Evolutionary conservation across 2,329 filamentous ascomycete species (phyloP), one percentile per base, ranked within the genome.

Genomic region (Claviceps sp.): DNA sequence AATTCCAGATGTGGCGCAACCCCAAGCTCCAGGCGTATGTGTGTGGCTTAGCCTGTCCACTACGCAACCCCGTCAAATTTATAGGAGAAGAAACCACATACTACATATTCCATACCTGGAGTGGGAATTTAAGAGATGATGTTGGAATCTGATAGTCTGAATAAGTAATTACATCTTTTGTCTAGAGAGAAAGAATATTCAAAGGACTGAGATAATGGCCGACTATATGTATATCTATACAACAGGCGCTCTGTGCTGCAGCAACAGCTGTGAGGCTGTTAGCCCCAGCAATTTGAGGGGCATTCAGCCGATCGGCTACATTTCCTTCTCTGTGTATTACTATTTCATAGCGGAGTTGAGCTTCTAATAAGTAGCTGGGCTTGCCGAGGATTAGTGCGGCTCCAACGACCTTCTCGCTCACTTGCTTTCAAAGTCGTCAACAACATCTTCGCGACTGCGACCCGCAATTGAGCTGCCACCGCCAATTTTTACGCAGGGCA

Each of bases 1-100:
- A 65, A 65, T 66, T 67, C 60, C 58, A 62, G 55, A 60, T 62
- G 62, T 59, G 56, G 60, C 53, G 55, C 37, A 45, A 22, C 44
- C 8, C 26, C 34, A 37, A 20, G 58, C 52, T 43, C 41, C 18
- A 7, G 42, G 5, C 4, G 7, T 7, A 5, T 60, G 48, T 48
- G 63, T 61, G 49, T 48, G 63, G 65, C 57, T 65, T 64, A 65
- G 62, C 60, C 34, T 37, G 11, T 3, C 48, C 38, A 61, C 7
- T 11, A 22, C 41, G 3, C 11, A 13, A 6, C 47, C 18, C 37
- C 24, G 22, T 20, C 6, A 20, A 16, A 14, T 26, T 24, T 22
- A 22, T 22, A 20, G 20, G 20, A 20, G 20, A 20, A 20, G 20
- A 20, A 37, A 44, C 18, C 42, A 20, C 26, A 30, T 30, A 30